A percentile compares a stretch with the other conserved stretches of the same genome.
These are phyloP conservation scores for Pseudocercospora vitis DNA, from an alignment of 2,329 filamentous ascomycete species.

Conservation along the genomic window DNA sequence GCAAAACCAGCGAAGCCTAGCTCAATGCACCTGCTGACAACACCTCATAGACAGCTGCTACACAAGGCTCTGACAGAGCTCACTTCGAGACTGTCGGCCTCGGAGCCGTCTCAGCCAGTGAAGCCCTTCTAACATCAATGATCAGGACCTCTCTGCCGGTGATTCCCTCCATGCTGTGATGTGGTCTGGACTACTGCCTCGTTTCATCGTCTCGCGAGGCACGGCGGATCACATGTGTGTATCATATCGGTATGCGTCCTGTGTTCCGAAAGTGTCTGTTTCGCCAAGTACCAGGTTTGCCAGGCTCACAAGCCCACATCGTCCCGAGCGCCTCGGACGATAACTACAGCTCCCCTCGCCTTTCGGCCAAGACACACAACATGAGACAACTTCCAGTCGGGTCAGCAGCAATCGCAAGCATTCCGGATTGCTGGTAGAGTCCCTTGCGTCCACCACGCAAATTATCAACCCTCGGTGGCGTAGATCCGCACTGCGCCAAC, in stretches of 20 bases:
- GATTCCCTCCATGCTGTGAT: neutral
- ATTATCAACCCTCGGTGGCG: neutral
- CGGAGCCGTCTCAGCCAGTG: neutral
- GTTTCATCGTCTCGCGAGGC: neutral
- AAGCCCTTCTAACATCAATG: neutral
- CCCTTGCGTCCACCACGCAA: slow-evolving; percentile 4
- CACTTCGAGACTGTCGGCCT: neutral
- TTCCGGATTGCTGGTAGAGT: neutral
- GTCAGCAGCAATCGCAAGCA: neutral
- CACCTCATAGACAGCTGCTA: no score
- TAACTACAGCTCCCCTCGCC: no score
- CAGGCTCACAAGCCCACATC: neutral
- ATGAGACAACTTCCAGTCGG: no score
- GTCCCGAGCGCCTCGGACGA: neutral
- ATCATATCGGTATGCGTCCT: neutral
- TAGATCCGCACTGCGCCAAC: neutral
- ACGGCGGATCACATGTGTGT: neutral
- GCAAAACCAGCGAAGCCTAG: neutral
- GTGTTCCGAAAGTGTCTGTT: neutral
- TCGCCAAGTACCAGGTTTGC: slow-evolving; percentile 1
- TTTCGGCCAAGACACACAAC: no score
- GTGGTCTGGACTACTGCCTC: neutral
- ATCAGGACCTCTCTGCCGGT: neutral
- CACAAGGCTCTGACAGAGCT: neutral
- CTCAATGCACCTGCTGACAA: no score